Base-by-base conservation (phyloP, 306 rosid genomes). In the Hippophae gyantsensis region DNA sequence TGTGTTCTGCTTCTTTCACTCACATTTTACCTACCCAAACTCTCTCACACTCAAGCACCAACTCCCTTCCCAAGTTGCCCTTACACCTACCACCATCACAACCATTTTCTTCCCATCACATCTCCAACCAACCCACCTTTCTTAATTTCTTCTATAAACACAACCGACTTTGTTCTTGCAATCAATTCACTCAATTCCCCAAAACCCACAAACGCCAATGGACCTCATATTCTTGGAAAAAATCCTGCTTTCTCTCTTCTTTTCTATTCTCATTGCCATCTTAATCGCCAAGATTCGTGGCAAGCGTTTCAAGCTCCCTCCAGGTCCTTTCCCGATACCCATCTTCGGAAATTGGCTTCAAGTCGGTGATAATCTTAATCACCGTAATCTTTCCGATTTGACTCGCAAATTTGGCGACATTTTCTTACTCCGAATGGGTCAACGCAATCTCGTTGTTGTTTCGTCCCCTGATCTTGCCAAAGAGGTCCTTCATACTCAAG, bases 271-370 rank as follows among this genome's bases (percentile, higher is more conserved):
- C 53, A 52, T 47, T 6, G 53, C 54, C 52, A 11, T 60, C 43
- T 7, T 60, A 42, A 9, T 60, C 64, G 45, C 64, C 14, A 60
- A 46, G 42, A 53, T 46, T 2, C 64, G 64, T 8, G 54, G 54
- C 27, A 60, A 47, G 64, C 44, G 43, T 9, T 60, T 60, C 44
- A 60, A 60, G 23, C 64, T 60, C 64, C 64, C 64, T 18, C 25
- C 54, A 1, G 43, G 54, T 9, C 57, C 57, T 13, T 9, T 59
- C 1, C 53, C 63, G 6, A 42, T 59, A 10, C 63, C 64, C 25
- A 11, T 60, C 40, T 60, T 60, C 42, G 54, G 64, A 1, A 60
- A 47, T 43, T 60, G 44, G 53, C 64, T 60, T 43, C 64, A 60
- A 47, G 54, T 46, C 38, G 26, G 64, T 7, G 54, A 60, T 46